Conservation (phyloP, 495 filamentous ascomycete species). For the Podospora anserina region DNA sequence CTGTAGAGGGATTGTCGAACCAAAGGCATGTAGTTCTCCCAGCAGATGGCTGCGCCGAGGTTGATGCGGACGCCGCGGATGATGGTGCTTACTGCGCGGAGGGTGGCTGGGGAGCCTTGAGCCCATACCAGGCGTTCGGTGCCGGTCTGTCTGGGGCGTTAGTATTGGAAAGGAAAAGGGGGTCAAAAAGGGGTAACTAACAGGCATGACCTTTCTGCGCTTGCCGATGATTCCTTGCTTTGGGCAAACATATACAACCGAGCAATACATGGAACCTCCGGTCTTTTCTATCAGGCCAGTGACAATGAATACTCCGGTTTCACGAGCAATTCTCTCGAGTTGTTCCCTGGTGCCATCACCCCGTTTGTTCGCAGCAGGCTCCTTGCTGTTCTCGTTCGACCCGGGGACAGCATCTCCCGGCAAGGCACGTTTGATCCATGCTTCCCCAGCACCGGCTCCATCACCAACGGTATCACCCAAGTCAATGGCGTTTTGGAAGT, state of each 20-base stretch:
- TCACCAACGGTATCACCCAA: slow-evolving; percentile 76
- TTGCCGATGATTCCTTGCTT: slow-evolving; percentile 70
- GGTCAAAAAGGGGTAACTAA: slow-evolving; percentile 26
- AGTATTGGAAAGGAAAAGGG: background rate
- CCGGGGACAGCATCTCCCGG: slow-evolving; percentile 47
- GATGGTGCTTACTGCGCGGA: slow-evolving; percentile 76
- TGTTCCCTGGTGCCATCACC: slow-evolving; percentile 86
- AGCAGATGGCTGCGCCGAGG: slow-evolving; percentile 86
- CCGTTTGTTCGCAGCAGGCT: slow-evolving; percentile 46
- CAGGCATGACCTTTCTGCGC: slow-evolving; percentile 89
- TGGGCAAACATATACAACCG: slow-evolving; percentile 79
- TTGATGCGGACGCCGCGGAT: slow-evolving; percentile 75
- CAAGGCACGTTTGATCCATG: slow-evolving; percentile 66
- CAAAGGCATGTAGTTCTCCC: slow-evolving; percentile 97
- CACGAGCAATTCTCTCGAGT: slow-evolving; percentile 67
- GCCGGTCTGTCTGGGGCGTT: slow-evolving; percentile 55
- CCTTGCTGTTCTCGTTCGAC: slow-evolving; percentile 55
- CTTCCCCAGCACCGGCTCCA: slow-evolving; percentile 60
- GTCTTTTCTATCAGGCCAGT: slow-evolving; percentile 75
- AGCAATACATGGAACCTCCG: slow-evolving; percentile 82
- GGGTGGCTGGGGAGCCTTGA: slow-evolving; percentile 74
- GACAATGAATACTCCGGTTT: slow-evolving; percentile 77
- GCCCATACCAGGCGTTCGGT: slow-evolving; percentile 85
- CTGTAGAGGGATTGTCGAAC: slow-evolving; percentile 69
- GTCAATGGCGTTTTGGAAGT: slow-evolving; percentile 77